Conservation (phyloP, 495 filamentous ascomycete species). For the Penicillium bovifimosum region DNA sequence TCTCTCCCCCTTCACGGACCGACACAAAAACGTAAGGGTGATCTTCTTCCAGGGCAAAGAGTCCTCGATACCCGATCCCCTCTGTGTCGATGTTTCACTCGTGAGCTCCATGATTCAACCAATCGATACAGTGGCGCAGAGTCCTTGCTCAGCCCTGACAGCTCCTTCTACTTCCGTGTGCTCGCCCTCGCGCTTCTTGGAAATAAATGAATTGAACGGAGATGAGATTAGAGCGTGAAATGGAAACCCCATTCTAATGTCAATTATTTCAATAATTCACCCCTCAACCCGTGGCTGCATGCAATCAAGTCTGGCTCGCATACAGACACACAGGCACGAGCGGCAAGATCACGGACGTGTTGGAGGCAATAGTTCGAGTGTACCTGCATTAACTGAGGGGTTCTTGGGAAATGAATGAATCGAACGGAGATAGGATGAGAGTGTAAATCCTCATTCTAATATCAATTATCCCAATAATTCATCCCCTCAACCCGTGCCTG, state of each 20-base stretch:
- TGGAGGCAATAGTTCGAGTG: not conserved
- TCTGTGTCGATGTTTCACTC: too few relatives aligned
- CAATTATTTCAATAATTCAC: not conserved
- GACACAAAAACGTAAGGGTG: too few relatives aligned
- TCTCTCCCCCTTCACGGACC: too few relatives aligned
- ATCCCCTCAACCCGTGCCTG: not conserved
- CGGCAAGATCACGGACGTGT: not conserved
- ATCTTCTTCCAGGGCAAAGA: too few relatives aligned
- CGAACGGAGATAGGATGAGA: not conserved
- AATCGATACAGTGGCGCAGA: not conserved
- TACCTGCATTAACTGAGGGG: not conserved
- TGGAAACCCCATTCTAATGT: not conserved
- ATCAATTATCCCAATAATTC: not conserved
- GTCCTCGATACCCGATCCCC: too few relatives aligned
- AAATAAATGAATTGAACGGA: too few relatives aligned
- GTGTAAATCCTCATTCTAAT: not conserved
- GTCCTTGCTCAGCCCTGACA: not conserved
- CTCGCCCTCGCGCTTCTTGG: too few relatives aligned
- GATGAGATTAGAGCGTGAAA: not conserved
- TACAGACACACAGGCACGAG: conserved; percentile 5
- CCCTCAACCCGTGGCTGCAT: conserved; percentile 1
- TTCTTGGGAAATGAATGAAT: too few relatives aligned
- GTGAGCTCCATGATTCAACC: not conserved
- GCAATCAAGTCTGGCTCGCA: not conserved
- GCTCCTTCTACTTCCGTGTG: not conserved